Evolutionary conservation across 805 yeast species (phyloP).

Genomic region (Dipodascus albidus): DNA sequence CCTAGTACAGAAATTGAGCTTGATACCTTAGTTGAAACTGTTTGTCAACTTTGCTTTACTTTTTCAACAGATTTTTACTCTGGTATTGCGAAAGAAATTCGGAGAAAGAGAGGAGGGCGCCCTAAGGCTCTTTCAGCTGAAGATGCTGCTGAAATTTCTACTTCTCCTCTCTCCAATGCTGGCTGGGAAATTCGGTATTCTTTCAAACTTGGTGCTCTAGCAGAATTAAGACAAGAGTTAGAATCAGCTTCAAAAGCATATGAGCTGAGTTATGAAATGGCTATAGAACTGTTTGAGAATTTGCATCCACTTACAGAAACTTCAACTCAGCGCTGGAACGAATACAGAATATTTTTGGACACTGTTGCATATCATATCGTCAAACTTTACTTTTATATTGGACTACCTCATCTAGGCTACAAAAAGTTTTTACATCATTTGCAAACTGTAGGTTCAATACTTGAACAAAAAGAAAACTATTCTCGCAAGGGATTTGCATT

Average conservation of each 20-base stretch:
- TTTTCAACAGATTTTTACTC: constrained; percentile 36
- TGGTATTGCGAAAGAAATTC: constrained; percentile 29
- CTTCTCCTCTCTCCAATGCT: constrained; percentile 18
- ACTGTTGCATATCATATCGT: constrained; percentile 50
- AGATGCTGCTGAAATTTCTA: constrained; percentile 6
- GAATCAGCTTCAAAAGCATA: constrained; percentile 40
- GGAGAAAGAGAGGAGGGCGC: constrained; percentile 27
- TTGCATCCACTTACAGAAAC: constrained; percentile 12
- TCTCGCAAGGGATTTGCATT: constrained; percentile 22
- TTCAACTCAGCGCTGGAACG: constrained; percentile 28
- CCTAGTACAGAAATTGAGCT: constrained; percentile 31
- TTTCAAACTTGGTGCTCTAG: constrained; percentile 38
- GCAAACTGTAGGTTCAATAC: constrained; percentile 33
- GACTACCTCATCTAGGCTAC: constrained; percentile 47
- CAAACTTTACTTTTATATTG: constrained; percentile 46
- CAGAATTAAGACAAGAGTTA: constrained; percentile 36
- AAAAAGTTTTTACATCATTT: constrained; percentile 57
- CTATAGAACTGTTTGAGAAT: constrained; percentile 30
- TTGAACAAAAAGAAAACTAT: constrained; percentile 20
- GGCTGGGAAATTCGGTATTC: constrained; percentile 43
- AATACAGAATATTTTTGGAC: constrained; percentile 44
- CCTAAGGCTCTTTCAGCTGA: constrained; percentile 10
- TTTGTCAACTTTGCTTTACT: constrained; percentile 31
- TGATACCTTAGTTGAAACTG: constrained; percentile 27
- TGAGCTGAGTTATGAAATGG: constrained; percentile 43